These are phyloP conservation scores for Diaporthe amygdali DNA, from an alignment of 2,329 filamentous ascomycete genomes.

Conservation along the genomic window DNA sequence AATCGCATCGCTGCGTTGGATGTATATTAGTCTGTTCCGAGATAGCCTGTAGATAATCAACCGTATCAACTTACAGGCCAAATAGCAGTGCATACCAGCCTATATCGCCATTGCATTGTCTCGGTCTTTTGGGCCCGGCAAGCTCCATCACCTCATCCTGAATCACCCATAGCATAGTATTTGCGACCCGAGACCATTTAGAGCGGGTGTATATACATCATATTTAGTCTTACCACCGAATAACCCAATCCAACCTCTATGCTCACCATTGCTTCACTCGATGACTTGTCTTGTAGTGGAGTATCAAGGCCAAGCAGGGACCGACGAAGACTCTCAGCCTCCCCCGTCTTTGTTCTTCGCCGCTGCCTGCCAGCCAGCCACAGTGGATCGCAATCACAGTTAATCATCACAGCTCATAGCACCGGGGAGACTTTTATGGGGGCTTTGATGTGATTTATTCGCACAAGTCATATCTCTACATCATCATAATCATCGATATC, in stretches of 20 bases:
- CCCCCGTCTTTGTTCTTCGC: background rate
- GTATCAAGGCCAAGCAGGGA: background rate
- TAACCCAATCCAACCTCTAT: background rate
- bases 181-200: background rate
- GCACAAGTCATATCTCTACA: slow-evolving; percentile 2
- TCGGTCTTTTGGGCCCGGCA: no score
- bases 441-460: background rate
- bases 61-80: background rate
- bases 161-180: no score
- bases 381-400: background rate
- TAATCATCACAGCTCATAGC: background rate
- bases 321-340: no score
- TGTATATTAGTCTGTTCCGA: background rate
- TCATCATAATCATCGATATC: slow-evolving; percentile 15
- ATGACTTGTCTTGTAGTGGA: background rate
- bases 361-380: no score
- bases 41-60: slow-evolving; percentile 4
- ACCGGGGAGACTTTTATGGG: background rate
- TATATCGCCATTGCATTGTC: no score
- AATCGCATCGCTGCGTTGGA: background rate
- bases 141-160: no score
- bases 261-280: background rate
- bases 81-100: background rate
- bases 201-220: background rate
- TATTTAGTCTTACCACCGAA: background rate